A percentile compares a stretch with the other conserved stretches of the same genome.
Conservation (phyloP, 192 early-diverging fungal genomes). For the Coemansia sp. region DNA sequence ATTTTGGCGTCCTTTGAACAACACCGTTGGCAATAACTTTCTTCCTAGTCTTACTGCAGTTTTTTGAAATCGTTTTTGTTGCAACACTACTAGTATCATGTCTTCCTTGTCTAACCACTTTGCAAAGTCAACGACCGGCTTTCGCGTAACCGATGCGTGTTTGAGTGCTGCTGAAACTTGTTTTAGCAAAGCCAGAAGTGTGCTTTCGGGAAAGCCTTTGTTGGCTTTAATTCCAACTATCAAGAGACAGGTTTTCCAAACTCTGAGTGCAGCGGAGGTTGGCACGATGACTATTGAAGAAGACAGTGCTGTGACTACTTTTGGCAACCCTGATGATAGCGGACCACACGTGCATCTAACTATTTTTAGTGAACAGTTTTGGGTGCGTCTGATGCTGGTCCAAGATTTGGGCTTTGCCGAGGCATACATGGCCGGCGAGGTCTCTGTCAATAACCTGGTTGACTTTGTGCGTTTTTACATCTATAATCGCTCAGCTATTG, state of each 20-base stretch:
- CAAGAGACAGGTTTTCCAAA: constrained; percentile 25
- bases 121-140: constrained; percentile 13
- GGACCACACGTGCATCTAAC: constrained; percentile 46
- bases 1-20: too few relatives aligned
- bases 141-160: constrained; percentile 14
- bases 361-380: constrained; percentile 61
- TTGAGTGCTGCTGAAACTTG: constrained; percentile 20
- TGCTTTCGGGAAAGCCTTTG: constrained; percentile 12
- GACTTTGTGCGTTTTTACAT: constrained; percentile 62
- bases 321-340: constrained; percentile 44
- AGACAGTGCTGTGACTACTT: constrained; percentile 30
- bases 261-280: constrained; percentile 29
- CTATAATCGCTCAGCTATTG: constrained; percentile 55
- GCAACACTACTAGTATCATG: constrained; percentile 1
- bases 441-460: constrained; percentile 58
- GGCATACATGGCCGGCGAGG: constrained; percentile 68
- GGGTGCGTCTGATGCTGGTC: constrained; percentile 60
- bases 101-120: constrained; percentile 11
- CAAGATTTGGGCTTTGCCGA: constrained; percentile 65
- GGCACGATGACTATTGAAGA: constrained; percentile 52
- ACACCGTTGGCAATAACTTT: too few relatives aligned
- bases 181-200: constrained; percentile 13
- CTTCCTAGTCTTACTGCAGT: background rate
- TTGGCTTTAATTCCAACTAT: constrained; percentile 24
- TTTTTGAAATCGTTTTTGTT: background rate